Evolutionary conservation across 23 red algal genomes (phyloP), one percentile per base, ranked within the genome.

Genomic region (Agarophyton chilense): DNA sequence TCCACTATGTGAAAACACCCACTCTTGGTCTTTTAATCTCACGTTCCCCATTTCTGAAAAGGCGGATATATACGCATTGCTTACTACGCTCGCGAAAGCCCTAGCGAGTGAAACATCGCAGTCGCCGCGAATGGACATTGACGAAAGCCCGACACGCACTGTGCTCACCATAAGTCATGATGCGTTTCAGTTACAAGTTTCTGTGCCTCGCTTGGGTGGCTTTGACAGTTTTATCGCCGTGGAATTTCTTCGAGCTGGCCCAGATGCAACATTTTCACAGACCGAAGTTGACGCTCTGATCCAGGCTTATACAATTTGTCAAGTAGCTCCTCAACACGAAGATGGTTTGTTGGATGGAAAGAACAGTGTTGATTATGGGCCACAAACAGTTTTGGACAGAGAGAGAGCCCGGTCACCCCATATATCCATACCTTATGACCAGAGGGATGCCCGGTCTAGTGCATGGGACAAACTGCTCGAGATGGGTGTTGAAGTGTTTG

Each of bases 401-500:
- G 81, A 46, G n/a, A 8, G 35, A 26, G 21, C 55, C 18, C 77
- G 47, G 18, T 21, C 16, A 50, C 35, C 57, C 24, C 74, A 25
- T 29, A 21, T 46, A 18, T 26, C 18, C 0, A 13, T 43, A 25
- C 47, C 45, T 1, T 57, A 57, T 45, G 29, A 77, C 64, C 33
- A 61, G 16, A 10, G 72, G n/a, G 41, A 52, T 19, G 61, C 61
- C 16, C 41, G 79, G 32, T 26, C 41, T 28, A 49, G 68, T 55
- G 85, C 85, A 4, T 71, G 85, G 41, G 71, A 66, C 25, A 91
- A 93, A 44, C 43, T 93, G 44, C 79, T 76, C 11, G 90, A 82
- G 26, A 50, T 93, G 66, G 90, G 90, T 38, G 90, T 83, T 5
- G 58, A 86, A 41, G 90, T 93, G 12, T 80, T 87, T 52, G 55